These are phyloP conservation scores for Micractinium conductrix DNA, from an alignment of 139 green algal genomes.

Conservation along the genomic window DNA sequence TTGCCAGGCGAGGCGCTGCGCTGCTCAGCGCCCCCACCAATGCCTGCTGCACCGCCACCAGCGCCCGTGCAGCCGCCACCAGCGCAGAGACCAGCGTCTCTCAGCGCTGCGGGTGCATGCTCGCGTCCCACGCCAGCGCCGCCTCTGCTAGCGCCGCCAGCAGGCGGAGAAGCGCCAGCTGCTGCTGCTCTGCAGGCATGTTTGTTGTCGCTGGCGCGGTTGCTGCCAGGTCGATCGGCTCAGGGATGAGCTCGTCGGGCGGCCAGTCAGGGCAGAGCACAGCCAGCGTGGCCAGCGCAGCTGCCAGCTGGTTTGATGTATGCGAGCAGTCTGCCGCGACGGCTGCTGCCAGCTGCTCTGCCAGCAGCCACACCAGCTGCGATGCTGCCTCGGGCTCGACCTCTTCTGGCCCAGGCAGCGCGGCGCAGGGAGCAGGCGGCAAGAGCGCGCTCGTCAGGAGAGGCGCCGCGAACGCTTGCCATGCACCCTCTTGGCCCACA, in stretches of 20 bases:
- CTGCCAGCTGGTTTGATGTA: constrained; percentile 35
- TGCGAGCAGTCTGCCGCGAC: constrained; percentile 19
- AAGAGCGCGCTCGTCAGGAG: constrained; percentile 9
- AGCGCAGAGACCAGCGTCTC: constrained; percentile 17
- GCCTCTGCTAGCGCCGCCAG: constrained; percentile 44
- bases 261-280: constrained; percentile 33
- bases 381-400: neutral
- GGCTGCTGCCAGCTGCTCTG: neutral
- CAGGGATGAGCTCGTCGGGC: constrained; percentile 21
- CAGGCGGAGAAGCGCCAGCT: constrained; percentile 38
- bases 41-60: constrained; percentile 11
- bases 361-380: neutral
- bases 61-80: neutral
- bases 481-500: neutral
- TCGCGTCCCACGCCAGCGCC: neutral
- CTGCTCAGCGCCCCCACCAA: neutral
- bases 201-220: neutral
- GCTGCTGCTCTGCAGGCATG: neutral
- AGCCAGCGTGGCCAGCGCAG: constrained; percentile 32
- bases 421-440: constrained; percentile 2
- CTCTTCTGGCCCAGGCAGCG: neutral
- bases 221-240: constrained; percentile 34
- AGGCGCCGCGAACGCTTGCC: neutral
- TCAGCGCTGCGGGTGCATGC: constrained; percentile 40
- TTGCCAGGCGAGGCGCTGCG: neutral